Conservation (phyloP, 768 basidiomycete genomes). For the Hericium erinaceus region DNA sequence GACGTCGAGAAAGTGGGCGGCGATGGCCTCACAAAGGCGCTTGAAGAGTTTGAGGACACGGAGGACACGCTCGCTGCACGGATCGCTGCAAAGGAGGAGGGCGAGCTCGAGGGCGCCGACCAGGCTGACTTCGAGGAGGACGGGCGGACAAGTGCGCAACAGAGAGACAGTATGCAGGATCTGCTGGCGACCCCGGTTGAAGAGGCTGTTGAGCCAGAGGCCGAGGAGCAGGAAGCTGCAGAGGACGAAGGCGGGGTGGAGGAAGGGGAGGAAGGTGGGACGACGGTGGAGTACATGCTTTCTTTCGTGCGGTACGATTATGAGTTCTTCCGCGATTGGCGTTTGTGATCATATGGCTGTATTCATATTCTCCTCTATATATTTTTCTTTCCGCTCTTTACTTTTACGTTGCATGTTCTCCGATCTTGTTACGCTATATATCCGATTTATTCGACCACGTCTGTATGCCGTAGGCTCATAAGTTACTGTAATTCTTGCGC, state of each 20-base stretch:
- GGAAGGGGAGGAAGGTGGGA: constrained; percentile 53
- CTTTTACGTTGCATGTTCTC: neutral
- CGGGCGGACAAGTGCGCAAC: constrained; percentile 5
- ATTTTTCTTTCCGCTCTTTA: neutral
- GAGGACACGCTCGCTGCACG: constrained; percentile 81
- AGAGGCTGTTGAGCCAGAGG: constrained; percentile 4
- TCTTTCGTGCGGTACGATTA: constrained; percentile 49
- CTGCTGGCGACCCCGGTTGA: constrained; percentile 9
- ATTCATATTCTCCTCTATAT: neutral
- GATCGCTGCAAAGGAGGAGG: constrained; percentile 66
- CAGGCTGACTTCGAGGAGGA: constrained; percentile 67
- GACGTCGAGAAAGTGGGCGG: constrained; percentile 33
- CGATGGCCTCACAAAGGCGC: constrained; percentile 46
- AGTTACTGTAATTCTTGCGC: no score
- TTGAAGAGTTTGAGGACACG: constrained; percentile 80
- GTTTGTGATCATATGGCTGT: constrained; percentile 28
- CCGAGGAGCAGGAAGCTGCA: constrained; percentile 18
- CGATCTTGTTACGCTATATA: no score
- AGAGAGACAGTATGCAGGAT: neutral
- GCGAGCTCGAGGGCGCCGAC: constrained; percentile 66
- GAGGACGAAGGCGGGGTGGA: constrained; percentile 22
- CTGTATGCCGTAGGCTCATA: no score
- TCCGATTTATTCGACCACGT: no score
- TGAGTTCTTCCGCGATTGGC: constrained; percentile 70
- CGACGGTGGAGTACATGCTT: constrained; percentile 82